A percentile compares a stretch with the other conserved stretches of the same genome.
Evolutionary conservation across 1,139 yeast genomes (phyloP).

Genomic region (Taphrina sp.): DNA sequence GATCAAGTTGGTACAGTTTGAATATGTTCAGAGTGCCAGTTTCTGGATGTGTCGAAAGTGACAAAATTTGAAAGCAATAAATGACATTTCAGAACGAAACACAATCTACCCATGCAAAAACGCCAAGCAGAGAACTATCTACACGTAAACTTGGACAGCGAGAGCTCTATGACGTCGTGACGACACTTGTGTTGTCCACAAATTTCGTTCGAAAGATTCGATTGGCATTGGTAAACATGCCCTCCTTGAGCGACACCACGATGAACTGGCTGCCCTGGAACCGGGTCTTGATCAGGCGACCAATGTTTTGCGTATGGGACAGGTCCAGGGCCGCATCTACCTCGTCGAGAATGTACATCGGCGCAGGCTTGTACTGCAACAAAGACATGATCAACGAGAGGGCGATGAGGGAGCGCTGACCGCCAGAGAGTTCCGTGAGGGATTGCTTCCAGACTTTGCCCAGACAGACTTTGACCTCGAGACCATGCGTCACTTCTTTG

Average conservation of each 20-base stretch:
- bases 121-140: too few relatives aligned
- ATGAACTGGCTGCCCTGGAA: constrained; percentile 95
- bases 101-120: too few relatives aligned
- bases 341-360: constrained; percentile 95
- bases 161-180: constrained; percentile 41
- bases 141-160: too few relatives aligned
- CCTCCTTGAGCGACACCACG: constrained; percentile 94
- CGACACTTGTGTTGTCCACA: constrained; percentile 95
- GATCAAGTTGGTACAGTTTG: too few relatives aligned
- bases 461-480: constrained; percentile 84
- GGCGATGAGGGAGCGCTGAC: constrained; percentile 92
- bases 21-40: too few relatives aligned
- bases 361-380: constrained; percentile 93
- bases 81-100: too few relatives aligned
- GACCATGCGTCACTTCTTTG: constrained; percentile 81
- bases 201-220: constrained; percentile 88
- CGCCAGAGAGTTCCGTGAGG: constrained; percentile 92
- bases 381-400: constrained; percentile 76
- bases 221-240: constrained; percentile 97
- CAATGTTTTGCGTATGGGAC: constrained; percentile 96
- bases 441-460: constrained; percentile 97
- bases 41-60: too few relatives aligned
- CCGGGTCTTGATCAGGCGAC: constrained; percentile 89
- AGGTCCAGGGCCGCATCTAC: constrained; percentile 97
- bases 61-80: too few relatives aligned